A percentile compares a stretch with the other conserved stretches of the same genome.
Conservation (phyloP, 495 filamentous ascomycete genomes). For the Penicillium turbatum region DNA sequence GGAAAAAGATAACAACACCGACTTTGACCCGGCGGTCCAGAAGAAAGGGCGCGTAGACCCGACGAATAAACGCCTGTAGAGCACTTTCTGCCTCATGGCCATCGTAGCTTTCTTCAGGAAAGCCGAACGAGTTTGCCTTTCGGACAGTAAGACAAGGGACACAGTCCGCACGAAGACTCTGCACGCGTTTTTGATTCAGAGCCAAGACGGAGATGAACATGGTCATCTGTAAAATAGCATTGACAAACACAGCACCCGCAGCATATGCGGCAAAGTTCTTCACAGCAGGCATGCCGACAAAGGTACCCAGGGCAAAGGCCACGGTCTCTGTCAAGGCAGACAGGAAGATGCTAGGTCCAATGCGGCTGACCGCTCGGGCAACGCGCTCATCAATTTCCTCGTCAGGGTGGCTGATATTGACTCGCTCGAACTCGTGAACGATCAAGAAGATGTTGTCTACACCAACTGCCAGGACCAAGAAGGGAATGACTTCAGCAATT, state of each 20-base stretch:
- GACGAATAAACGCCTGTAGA: conserved; percentile 81
- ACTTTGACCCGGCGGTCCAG: conserved; percentile 76
- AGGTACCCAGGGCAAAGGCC: conserved; percentile 86
- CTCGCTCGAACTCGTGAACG: conserved; percentile 94
- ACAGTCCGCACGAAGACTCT: conserved; percentile 84
- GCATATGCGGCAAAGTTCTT: conserved; percentile 96
- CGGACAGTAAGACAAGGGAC: conserved; percentile 81
- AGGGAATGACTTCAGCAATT: conserved; percentile 97
- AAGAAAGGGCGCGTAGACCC: conserved; percentile 77
- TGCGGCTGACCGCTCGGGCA: conserved; percentile 79
- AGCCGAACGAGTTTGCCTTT: conserved; percentile 50
- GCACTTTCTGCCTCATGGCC: conserved; percentile 63
- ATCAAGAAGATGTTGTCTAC: conserved; percentile 99
- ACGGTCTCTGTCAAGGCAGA: conserved; percentile 90
- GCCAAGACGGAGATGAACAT: conserved; percentile 92
- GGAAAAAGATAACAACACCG: conserved; percentile 68
- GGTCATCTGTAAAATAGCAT: conserved; percentile 88
- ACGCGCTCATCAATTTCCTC: conserved; percentile 79
- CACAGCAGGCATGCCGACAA: conserved; percentile 96
- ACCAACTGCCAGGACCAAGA: conserved; percentile 90
- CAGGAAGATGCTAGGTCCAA: conserved; percentile 95
- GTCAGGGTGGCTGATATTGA: conserved; percentile 85
- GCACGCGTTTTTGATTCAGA: conserved; percentile 82
- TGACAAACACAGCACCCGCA: conserved; percentile 93
- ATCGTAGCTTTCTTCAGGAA: conserved; percentile 57